phyloP scores from a whole-genome alignment of 768 basidiomycete genomes.

The Pleurotus sapidus region DNA sequence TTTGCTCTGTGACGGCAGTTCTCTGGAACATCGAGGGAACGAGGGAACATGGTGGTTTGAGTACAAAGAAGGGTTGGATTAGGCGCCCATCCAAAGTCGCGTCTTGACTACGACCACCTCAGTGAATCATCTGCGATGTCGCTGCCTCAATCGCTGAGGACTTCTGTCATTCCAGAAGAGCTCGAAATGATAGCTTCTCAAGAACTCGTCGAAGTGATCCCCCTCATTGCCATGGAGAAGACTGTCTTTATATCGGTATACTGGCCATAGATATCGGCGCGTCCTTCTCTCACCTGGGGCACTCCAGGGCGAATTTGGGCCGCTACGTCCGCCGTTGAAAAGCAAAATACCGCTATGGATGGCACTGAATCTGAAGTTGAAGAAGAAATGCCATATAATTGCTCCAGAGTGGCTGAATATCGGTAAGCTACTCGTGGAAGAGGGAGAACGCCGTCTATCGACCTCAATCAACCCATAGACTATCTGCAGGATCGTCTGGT shows the following conservation, averaged over 20 bases:
- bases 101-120: too few relatives aligned
- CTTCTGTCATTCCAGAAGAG: constrained; percentile 78
- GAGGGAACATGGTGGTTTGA: too few relatives aligned
- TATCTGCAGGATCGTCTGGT: constrained; percentile 73
- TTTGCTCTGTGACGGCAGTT: too few relatives aligned
- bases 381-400: constrained; percentile 92
- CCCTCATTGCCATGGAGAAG: constrained; percentile 85
- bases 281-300: constrained; percentile 15
- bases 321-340: constrained; percentile 84
- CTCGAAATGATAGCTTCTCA: constrained; percentile 88
- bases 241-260: constrained; percentile 89
- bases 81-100: too few relatives aligned
- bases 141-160: constrained; percentile 66
- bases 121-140: constrained; percentile 49
- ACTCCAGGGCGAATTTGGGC: constrained; percentile 85
- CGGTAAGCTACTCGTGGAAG: constrained; percentile 46
- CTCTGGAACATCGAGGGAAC: too few relatives aligned
- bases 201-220: constrained; percentile 81
- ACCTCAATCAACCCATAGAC: constrained; percentile 41
- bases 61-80: too few relatives aligned
- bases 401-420: constrained; percentile 87
- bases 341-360: constrained; percentile 94
- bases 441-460: too few relatives aligned
- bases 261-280: constrained; percentile 9
- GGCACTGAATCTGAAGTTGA: constrained; percentile 88